These are phyloP conservation scores for Vitellaria paradoxa DNA, from an alignment of 179 eudicot species.

Conservation along the genomic window DNA sequence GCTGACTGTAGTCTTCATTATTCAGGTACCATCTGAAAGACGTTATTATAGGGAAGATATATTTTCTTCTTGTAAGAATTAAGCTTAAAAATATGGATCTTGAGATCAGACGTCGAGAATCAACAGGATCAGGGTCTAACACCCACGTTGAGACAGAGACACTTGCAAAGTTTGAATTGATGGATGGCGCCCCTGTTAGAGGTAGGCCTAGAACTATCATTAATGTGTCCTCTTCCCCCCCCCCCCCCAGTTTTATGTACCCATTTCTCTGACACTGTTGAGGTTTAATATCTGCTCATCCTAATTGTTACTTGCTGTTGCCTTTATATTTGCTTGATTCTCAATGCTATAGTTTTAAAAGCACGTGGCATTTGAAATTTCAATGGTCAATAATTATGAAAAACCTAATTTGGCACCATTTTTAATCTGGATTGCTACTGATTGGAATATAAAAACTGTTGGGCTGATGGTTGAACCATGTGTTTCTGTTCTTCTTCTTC, in stretches of 20 bases:
- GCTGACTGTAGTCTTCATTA: conserved; percentile 21
- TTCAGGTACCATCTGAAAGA: conserved; percentile 95
- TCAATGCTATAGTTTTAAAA: neutral
- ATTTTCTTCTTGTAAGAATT: conserved; percentile 95
- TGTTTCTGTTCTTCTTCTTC: no score
- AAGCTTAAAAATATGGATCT: conserved; percentile 98
- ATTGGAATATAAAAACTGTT: neutral
- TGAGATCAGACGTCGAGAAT: conserved; percentile 93
- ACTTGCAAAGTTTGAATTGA: conserved; percentile 93
- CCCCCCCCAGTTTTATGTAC: neutral
- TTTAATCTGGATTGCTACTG: neutral
- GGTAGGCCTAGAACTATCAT: conserved; percentile 40
- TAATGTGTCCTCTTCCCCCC: neutral
- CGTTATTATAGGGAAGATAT: conserved; percentile 90
- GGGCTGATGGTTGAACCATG: neutral
- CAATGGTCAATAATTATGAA: no score
- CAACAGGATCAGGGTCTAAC: conserved; percentile 96
- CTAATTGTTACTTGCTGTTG: neutral
- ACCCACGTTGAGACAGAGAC: conserved; percentile 99
- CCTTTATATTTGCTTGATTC: neutral
- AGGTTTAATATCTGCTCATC: neutral
- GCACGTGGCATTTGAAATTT: neutral
- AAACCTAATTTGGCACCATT: neutral
- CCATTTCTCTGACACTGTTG: neutral
- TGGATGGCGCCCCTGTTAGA: conserved; percentile 99